A percentile compares a stretch with the other conserved stretches of the same genome.
Evolutionary conservation across 352 stramenopile species (phyloP).

Genomic region (Pythium aquatile): DNA sequence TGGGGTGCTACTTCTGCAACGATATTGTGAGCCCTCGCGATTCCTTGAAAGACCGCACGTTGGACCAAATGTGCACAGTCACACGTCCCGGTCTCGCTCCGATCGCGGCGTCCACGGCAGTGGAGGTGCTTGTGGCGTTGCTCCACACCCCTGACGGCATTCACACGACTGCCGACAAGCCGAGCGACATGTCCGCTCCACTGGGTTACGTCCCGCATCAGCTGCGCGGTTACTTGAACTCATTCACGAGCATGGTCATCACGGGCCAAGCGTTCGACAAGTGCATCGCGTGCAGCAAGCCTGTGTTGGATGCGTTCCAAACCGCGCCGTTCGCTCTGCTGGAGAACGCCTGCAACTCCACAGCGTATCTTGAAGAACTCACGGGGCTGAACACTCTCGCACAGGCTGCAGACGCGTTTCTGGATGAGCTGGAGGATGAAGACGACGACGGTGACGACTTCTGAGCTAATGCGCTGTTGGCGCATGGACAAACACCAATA

Average conservation of each 20-base stretch:
- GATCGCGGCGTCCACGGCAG: slow-evolving; percentile 91
- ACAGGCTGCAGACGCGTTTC: slow-evolving; percentile 50
- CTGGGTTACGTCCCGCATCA: slow-evolving; percentile 93
- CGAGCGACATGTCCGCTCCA: slow-evolving; percentile 42
- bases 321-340: slow-evolving; percentile 44
- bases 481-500: background rate
- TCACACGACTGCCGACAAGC: slow-evolving; percentile 60
- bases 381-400: slow-evolving; percentile 68
- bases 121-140: slow-evolving; percentile 95
- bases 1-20: slow-evolving; percentile 99
- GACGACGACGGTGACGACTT: slow-evolving; percentile 54
- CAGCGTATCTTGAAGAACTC: slow-evolving; percentile 74
- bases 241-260: slow-evolving; percentile 80
- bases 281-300: slow-evolving; percentile 94
- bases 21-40: slow-evolving; percentile 98
- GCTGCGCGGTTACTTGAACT: slow-evolving; percentile 94
- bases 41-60: slow-evolving; percentile 94
- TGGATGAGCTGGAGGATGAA: slow-evolving; percentile 62
- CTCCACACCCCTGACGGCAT: slow-evolving; percentile 91
- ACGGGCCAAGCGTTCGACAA: slow-evolving; percentile 92
- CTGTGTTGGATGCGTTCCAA: slow-evolving; percentile 88
- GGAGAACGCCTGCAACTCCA: slow-evolving; percentile 66
- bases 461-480: background rate
- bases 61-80: slow-evolving; percentile 99
- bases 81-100: slow-evolving; percentile 95